Evolutionary conservation across 371 early-diverging fungal species (phyloP).

Genomic region (Actinomortierella wolfii): DNA sequence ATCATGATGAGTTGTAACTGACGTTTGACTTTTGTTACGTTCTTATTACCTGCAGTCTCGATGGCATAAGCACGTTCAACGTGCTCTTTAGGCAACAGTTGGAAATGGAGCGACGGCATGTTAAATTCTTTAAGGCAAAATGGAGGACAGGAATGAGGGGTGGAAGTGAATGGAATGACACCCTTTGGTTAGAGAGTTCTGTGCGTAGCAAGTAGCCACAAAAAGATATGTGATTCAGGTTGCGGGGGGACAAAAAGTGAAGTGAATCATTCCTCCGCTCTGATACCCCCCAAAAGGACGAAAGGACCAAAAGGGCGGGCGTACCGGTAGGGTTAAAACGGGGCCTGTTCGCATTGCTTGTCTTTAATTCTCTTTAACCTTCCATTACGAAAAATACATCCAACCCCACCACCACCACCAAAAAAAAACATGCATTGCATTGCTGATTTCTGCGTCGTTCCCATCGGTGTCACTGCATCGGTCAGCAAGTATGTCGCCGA

Average conservation of each 20-base stretch:
- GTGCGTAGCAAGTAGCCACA: too few species aligned
- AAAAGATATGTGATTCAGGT: too few species aligned
- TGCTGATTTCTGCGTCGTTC: conserved; percentile 45
- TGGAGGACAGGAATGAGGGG: neutral
- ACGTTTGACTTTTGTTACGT: neutral
- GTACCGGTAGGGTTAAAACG: too few species aligned
- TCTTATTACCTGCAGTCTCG: conserved; percentile 15
- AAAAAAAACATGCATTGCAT: conserved; percentile 29
- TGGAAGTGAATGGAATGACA: neutral
- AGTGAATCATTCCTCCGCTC: too few species aligned
- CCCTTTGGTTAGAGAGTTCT: too few species aligned
- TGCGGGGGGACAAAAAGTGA: too few species aligned
- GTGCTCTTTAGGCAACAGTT: conserved; percentile 4
- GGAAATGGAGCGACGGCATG: conserved; percentile 6
- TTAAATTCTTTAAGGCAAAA: too few species aligned
- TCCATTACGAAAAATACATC: neutral
- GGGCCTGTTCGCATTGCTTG: too few species aligned
- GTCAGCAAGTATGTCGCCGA: conserved; percentile 44
- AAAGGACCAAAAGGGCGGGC: too few species aligned
- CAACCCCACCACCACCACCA: too few species aligned
- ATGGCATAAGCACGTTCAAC: conserved; percentile 11
- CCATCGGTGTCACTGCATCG: conserved; percentile 44
- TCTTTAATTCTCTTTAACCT: neutral
- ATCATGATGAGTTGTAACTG: neutral
- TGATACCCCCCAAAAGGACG: too few species aligned